A percentile compares a stretch with the other conserved stretches of the same genome.
Conservation (phyloP, 176 grass and related monocot species). For the Pontederia crassipes region DNA sequence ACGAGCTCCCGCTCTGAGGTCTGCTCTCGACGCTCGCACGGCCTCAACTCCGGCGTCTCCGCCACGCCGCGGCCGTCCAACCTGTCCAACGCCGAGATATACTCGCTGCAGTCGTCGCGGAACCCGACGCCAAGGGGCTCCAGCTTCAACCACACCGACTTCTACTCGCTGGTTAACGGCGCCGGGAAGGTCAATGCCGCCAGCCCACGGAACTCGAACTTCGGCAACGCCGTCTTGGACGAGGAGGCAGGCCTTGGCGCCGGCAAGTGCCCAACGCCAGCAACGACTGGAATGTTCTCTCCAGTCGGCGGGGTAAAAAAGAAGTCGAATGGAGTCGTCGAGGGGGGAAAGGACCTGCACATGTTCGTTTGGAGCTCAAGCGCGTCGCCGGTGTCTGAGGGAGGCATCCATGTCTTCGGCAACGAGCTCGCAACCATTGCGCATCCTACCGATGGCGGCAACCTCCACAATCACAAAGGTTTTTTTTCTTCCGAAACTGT, state of each 20-base stretch:
- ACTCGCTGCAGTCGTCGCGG: not conserved
- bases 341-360: slow-evolving; percentile 2
- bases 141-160: slow-evolving; percentile 4
- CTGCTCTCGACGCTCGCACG: not conserved
- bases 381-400: slow-evolving; percentile 1
- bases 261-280: not conserved
- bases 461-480: not conserved
- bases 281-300: not conserved
- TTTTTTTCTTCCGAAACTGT: not conserved
- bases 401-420: not conserved
- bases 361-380: slow-evolving; percentile 15
- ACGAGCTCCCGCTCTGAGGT: not conserved
- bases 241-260: not conserved
- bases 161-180: not conserved
- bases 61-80: not conserved
- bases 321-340: not conserved
- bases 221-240: not conserved
- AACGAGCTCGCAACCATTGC: not conserved
- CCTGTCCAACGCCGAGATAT: not conserved
- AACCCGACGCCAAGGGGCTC: not conserved
- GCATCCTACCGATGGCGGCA: not conserved
- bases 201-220: not conserved
- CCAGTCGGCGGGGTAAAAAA: not conserved
- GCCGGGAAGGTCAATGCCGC: not conserved
- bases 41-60: not conserved